A percentile compares a stretch with the other conserved stretches of the same genome.
Evolutionary conservation across 768 basidiomycete genomes (phyloP).

Genomic region (Boletus sp.): DNA sequence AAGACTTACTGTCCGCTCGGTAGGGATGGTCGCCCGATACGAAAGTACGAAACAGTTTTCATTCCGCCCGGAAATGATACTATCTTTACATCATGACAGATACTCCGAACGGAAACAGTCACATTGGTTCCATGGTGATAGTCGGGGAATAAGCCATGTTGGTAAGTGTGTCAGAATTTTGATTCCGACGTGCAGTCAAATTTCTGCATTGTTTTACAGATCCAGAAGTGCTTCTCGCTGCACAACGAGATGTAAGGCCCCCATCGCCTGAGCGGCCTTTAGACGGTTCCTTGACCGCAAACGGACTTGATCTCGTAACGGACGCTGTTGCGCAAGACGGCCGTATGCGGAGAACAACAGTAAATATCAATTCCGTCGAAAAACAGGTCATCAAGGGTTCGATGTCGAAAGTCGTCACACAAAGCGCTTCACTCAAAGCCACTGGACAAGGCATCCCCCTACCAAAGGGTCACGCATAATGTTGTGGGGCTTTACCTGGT

Average conservation of each 20-base stretch:
- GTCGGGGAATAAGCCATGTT: slow-evolving; percentile 53
- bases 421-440: slow-evolving; percentile 16
- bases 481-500: neutral
- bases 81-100: slow-evolving; percentile 28
- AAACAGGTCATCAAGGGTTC: slow-evolving; percentile 52
- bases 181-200: slow-evolving; percentile 2
- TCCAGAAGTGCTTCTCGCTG: slow-evolving; percentile 20
- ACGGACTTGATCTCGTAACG: slow-evolving; percentile 38
- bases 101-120: slow-evolving; percentile 56
- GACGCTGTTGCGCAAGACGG: slow-evolving; percentile 37
- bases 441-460: slow-evolving; percentile 7
- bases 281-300: slow-evolving; percentile 29
- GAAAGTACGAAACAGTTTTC: slow-evolving; percentile 46
- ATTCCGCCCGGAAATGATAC: neutral
- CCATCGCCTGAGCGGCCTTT: slow-evolving; percentile 25
- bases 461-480: slow-evolving; percentile 12
- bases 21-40: slow-evolving; percentile 54
- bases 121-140: slow-evolving; percentile 57
- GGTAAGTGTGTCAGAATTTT: slow-evolving; percentile 34
- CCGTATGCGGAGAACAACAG: slow-evolving; percentile 40
- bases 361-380: slow-evolving; percentile 40
- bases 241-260: slow-evolving; percentile 14
- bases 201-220: slow-evolving; percentile 14
- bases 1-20: slow-evolving; percentile 55
- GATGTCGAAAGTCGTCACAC: slow-evolving; percentile 49